Conservation (phyloP, 768 basidiomycete genomes). For the Candolleomyces aberdarensis region DNA sequence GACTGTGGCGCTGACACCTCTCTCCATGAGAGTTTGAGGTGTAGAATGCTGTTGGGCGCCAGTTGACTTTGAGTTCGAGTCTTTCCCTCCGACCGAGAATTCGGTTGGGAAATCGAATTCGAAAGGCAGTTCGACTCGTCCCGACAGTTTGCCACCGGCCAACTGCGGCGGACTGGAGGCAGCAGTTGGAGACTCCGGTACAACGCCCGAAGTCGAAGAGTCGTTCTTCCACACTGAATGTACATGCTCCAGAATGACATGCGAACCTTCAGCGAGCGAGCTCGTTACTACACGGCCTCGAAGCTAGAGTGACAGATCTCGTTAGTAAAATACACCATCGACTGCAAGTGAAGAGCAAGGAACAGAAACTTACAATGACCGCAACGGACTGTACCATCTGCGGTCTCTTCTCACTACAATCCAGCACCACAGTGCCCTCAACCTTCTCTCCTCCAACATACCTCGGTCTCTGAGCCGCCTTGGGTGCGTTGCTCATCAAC, state of each 20-base stretch:
- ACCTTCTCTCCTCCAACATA: slow-evolving; percentile 5
- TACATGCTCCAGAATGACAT: slow-evolving; percentile 19
- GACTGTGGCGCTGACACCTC: slow-evolving; percentile 19
- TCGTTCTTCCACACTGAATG: slow-evolving; percentile 22
- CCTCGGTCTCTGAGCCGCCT: not conserved
- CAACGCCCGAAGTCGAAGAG: slow-evolving; percentile 10
- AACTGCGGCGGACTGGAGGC: not conserved
- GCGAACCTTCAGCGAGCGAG: slow-evolving; percentile 13
- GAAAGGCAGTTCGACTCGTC: slow-evolving; percentile 29
- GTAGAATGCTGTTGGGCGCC: slow-evolving; percentile 5
- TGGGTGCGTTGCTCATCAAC: not conserved
- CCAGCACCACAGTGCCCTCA: not conserved
- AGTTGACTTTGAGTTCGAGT: not conserved
- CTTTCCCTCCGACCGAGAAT: slow-evolving; percentile 7
- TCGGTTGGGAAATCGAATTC: slow-evolving; percentile 29
- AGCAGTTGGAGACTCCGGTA: not conserved
- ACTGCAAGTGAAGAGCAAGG: not conserved
- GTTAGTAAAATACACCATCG: not conserved
- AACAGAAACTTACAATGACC: slow-evolving; percentile 1
- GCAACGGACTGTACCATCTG: not conserved
- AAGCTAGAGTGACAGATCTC: slow-evolving; percentile 13
- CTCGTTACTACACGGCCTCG: slow-evolving; percentile 22
- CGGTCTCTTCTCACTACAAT: not conserved
- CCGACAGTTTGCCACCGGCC: slow-evolving; percentile 18
- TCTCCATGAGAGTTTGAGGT: slow-evolving; percentile 31